These are phyloP conservation scores for Monilinia laxa DNA, from an alignment of 2,329 filamentous ascomycete species.

Conservation along the genomic window DNA sequence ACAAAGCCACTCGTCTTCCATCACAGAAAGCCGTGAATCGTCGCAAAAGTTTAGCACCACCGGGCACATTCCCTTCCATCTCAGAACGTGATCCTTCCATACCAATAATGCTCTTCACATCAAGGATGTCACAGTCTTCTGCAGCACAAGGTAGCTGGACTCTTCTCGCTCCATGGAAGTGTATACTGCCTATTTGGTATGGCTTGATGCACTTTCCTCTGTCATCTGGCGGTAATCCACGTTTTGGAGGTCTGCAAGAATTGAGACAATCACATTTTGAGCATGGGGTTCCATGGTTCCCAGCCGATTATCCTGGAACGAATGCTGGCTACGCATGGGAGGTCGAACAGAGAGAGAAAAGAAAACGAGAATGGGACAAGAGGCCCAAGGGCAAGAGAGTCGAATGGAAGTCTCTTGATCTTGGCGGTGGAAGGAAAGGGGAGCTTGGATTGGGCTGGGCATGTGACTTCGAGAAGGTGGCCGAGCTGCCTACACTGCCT, in stretches of 20 bases:
- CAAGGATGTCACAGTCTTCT: conserved; percentile 48
- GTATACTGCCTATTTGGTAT: conserved; percentile 82
- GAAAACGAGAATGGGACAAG: conserved; percentile 67
- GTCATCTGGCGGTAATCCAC: conserved; percentile 74
- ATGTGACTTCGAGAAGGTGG: conserved; percentile 70
- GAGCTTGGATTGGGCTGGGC: conserved; percentile 80
- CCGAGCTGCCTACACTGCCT: conserved; percentile 22
- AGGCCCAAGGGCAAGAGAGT: conserved; percentile 79
- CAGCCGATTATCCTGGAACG: conserved; percentile 78
- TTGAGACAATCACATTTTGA: conserved; percentile 80
- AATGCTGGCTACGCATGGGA: conserved; percentile 79
- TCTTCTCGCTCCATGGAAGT: conserved; percentile 85
- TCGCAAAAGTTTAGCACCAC: conserved; percentile 62
- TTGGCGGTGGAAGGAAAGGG: conserved; percentile 72
- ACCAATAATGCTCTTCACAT: conserved; percentile 69
- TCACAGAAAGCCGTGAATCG: conserved; percentile 81
- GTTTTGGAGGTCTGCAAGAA: conserved; percentile 80
- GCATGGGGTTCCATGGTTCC: conserved; percentile 76
- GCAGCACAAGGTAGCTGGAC: conserved; percentile 73
- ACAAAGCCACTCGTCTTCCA: conserved; percentile 63
- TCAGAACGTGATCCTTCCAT: conserved; percentile 68
- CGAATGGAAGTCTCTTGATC: conserved; percentile 70
- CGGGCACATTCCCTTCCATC: conserved; percentile 61
- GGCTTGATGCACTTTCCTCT: conserved; percentile 79
- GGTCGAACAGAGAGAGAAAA: conserved; percentile 57